Evolutionary conservation across 2,329 filamentous ascomycete genomes (phyloP), one percentile per base, ranked within the genome.

Genomic region (Mycocentrospora acerina): DNA sequence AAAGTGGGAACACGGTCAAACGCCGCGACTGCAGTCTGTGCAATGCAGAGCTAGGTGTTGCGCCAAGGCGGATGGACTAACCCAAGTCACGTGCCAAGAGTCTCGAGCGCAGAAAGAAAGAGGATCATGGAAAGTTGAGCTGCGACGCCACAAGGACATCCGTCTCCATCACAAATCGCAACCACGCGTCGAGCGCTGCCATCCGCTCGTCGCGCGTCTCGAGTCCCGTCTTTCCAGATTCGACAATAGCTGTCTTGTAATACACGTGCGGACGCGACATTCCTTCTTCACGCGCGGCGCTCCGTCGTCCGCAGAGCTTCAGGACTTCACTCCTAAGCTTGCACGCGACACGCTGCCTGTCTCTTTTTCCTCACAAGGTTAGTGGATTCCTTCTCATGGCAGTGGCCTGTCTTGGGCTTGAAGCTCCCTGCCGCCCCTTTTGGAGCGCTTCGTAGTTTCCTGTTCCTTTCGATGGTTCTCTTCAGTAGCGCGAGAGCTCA

Each of bases 111-210:
- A 30, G 45, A 53, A 57, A 57, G 53, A 43, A 52, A 57, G 53
- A 43, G 49, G 55, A 57, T 52, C 48, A 43, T 48, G 46, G 48
- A 50, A 22, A 22, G 19, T 22, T 22, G 19, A 44, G 35, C 36
- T 48, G 48, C 44, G 45, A 29, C 57, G 53, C 52, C 51, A 53
- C 51, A 37, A 42, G 29, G 27, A 17, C 12, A 32, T 28, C 46
- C 44, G n/a, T 44, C 42, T 48, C 45, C 56, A 57, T 59, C 56
- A 43, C 49, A 49, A 54, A 48, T 52, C 53, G 52, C 51, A 46
- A 46, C 55, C 51, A 57, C 59, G 56, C 57, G 56, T 46, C 39
- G 57, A 46, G 51, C 45, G 41, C 50, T 29, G 49, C 51, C 45
- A 42, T 34, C 35, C 44, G 40, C 40, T 41, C 44, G 32, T 49